Evolutionary conservation across 352 stramenopile genomes (phyloP), one percentile per base, ranked within the genome.

Genomic region (Albugo candida): DNA sequence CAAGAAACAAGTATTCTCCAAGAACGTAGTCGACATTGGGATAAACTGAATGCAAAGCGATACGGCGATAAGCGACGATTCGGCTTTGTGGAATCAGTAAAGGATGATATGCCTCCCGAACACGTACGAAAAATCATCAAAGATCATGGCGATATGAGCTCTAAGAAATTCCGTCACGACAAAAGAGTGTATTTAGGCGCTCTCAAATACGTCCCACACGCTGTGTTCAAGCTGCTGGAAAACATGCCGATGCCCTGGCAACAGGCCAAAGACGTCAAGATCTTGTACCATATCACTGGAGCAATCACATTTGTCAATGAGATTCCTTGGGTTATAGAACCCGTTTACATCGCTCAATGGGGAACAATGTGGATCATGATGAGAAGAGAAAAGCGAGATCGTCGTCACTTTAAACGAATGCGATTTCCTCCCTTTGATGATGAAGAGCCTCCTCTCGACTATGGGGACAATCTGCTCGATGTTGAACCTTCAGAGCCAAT

Each of bases 221-320:
- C 95, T 14, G 81, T 99, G 36, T 98, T 97, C 61, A 99, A 99
- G 73, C 67, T 99, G 39, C 64, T 99, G 45, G 96, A 99, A 73
- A 99, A 99, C 64, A 99, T 99, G 86, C 96, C 96, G 40, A 99
- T 99, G 96, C 96, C 96, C 2, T 99, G 96, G 96, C 95, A 99
- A 63, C 92, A 96, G 53, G 93, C 98, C 35, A 95, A 97, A 47
- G 96, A 98, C 50, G 95, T 99, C 37, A 95, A 97, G 52, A 94
- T 99, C 20, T 58, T 99, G 43, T 99, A 99, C 70, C 96, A 99
- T 64, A 74, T 99, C 16, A 99, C 96, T 2, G 96, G 96, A 14
- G 96, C 96, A 18, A 99, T 99, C 60, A 97, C 81, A 34, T 99
- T 99, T 64, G 95, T 99, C 41, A 98, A 99, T 65, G 94, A 99